A percentile compares a stretch with the other conserved stretches of the same genome.
These are phyloP conservation scores for Euphorbia celastroides DNA, from an alignment of 441 rosid genomes.

Conservation along the genomic window DNA sequence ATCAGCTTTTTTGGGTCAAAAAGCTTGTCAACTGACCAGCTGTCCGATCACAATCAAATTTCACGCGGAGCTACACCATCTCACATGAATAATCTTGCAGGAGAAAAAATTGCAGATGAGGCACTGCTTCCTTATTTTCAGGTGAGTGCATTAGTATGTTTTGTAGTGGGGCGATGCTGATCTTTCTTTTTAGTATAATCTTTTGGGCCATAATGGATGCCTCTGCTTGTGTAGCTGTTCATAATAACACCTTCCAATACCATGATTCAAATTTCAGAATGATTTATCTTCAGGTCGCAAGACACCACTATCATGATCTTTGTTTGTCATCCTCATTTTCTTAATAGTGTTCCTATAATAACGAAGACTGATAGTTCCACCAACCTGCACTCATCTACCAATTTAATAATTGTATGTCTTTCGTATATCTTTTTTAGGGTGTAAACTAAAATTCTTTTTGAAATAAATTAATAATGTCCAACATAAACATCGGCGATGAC, in stretches of 20 bases:
- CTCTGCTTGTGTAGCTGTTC: background rate
- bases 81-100: constrained; percentile 26
- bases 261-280: background rate
- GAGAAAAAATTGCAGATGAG: constrained; percentile 58
- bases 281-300: background rate
- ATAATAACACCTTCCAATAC: constrained; percentile 1
- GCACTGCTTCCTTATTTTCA: constrained; percentile 98
- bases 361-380: background rate
- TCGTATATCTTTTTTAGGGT: background rate
- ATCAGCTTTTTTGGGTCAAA: constrained; percentile 66
- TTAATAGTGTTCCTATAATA: background rate
- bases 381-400: background rate
- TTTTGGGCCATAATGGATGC: background rate
- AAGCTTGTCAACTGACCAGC: constrained; percentile 36
- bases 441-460: too few species aligned
- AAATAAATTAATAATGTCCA: too few species aligned
- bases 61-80: constrained; percentile 32
- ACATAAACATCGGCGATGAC: background rate
- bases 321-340: background rate
- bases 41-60: constrained; percentile 37
- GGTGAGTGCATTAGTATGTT: constrained; percentile 39
- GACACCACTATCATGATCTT: background rate
- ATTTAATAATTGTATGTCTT: background rate
- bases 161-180: constrained; percentile 14
- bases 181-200: constrained; percentile 9